phyloP scores from a whole-genome alignment of 345 rosid species.

The Corymbia maculata region DNA sequence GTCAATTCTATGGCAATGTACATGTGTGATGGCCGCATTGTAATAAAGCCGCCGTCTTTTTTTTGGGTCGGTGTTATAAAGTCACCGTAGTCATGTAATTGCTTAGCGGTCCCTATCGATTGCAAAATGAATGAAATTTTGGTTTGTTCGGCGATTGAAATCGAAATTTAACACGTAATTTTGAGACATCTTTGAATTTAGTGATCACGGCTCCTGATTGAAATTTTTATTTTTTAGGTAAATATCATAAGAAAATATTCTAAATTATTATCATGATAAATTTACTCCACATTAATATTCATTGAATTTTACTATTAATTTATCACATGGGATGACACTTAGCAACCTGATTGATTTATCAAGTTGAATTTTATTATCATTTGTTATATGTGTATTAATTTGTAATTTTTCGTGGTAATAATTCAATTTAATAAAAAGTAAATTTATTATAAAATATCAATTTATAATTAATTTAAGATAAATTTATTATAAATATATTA shows the following conservation, averaged over 20 bases:
- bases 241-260: neutral
- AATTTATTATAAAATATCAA: fast-evolving
- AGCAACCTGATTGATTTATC: too few relatives aligned
- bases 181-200: neutral
- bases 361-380: too few relatives aligned
- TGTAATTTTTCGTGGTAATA: too few relatives aligned
- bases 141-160: neutral
- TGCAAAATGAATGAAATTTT: neutral
- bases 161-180: neutral
- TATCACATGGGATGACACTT: fast-evolving
- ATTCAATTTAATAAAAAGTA: fast-evolving
- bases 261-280: fast-evolving
- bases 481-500: too few relatives aligned
- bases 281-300: fast-evolving
- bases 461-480: too few relatives aligned
- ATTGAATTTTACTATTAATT: too few relatives aligned
- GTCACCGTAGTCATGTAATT: too few relatives aligned
- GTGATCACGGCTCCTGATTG: neutral
- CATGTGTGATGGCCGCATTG: neutral
- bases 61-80: too few relatives aligned
- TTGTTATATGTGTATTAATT: fast-evolving
- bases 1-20: neutral
- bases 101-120: neutral
- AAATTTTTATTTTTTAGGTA: neutral
- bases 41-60: too few relatives aligned